Conservation (phyloP, 129 eudicot species). For the Flaveria sonorensis region DNA sequence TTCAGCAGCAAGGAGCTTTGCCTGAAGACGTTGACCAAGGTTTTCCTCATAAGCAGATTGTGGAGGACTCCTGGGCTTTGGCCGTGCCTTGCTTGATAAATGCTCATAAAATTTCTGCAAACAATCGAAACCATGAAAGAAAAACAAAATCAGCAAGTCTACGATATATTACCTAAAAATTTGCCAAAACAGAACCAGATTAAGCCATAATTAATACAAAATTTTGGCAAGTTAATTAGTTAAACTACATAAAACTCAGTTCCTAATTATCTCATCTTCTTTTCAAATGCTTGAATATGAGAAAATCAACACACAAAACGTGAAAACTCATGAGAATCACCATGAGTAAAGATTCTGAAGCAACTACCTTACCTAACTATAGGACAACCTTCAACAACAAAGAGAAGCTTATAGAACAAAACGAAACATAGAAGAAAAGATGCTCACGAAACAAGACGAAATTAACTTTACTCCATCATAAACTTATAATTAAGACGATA, state of each 20-base stretch:
- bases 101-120: slow-evolving; percentile 84
- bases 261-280: slow-evolving; percentile 1
- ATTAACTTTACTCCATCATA: slow-evolving; percentile 21
- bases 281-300: slow-evolving; percentile 17
- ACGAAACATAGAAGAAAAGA: slow-evolving; percentile 10
- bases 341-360: slow-evolving; percentile 34
- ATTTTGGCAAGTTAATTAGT: slow-evolving; percentile 9
- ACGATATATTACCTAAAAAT: not conserved
- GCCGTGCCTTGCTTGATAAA: slow-evolving; percentile 83
- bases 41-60: slow-evolving; percentile 65
- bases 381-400: slow-evolving; percentile 37
- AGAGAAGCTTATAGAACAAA: slow-evolving; percentile 24
- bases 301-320: slow-evolving; percentile 2
- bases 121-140: not conserved
- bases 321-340: slow-evolving; percentile 12
- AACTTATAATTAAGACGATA: not conserved
- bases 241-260: slow-evolving; percentile 10
- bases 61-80: slow-evolving; percentile 83
- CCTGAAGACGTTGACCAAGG: slow-evolving; percentile 94
- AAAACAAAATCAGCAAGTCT: slow-evolving; percentile 7
- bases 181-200: not conserved
- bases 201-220: not conserved
- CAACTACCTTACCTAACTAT: slow-evolving; percentile 43
- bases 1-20: slow-evolving; percentile 96
- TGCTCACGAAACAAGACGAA: slow-evolving; percentile 16